A percentile compares a stretch with the other conserved stretches of the same genome.
phyloP scores from a whole-genome alignment of 495 filamentous ascomycete genomes.

The Neurospora sp. region DNA sequence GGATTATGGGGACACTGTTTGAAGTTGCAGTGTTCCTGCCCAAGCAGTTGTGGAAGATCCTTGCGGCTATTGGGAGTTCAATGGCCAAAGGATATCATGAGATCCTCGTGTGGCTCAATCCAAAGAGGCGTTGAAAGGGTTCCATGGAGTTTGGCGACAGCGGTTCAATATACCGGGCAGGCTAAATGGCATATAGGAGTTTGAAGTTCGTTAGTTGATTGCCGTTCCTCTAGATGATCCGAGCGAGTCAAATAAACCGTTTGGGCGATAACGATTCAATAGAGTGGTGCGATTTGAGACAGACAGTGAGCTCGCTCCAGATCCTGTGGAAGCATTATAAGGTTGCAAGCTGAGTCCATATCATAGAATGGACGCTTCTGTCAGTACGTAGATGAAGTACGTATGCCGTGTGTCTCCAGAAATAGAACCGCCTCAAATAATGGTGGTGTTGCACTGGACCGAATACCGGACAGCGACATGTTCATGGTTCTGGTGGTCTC shows the following conservation, averaged over 20 bases:
- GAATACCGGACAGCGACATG: neutral
- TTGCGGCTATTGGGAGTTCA: conserved; percentile 19
- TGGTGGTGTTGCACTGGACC: neutral
- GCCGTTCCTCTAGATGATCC: neutral
- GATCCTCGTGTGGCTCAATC: conserved; percentile 31
- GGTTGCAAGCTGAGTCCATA: neutral
- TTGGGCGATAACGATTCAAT: neutral
- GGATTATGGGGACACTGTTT: conserved; percentile 13
- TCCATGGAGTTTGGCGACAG: neutral
- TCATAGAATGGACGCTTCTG: neutral
- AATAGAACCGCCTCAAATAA: neutral
- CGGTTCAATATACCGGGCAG: neutral
- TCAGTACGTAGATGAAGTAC: neutral
- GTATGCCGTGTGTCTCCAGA: neutral
- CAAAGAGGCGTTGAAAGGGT: conserved; percentile 13
- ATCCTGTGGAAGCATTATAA: neutral
- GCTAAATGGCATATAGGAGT: neutral
- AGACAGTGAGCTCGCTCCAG: neutral
- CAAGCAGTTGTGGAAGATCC: conserved; percentile 22
- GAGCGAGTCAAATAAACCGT: neutral
- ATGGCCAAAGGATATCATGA: conserved; percentile 27
- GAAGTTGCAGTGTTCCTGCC: conserved; percentile 25
- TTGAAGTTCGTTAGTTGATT: neutral
- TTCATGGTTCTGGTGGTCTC: neutral
- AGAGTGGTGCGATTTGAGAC: neutral